These are phyloP conservation scores for Cyclostephanos tholiformis DNA, from an alignment of 108 stramenopile species.

Conservation along the genomic window DNA sequence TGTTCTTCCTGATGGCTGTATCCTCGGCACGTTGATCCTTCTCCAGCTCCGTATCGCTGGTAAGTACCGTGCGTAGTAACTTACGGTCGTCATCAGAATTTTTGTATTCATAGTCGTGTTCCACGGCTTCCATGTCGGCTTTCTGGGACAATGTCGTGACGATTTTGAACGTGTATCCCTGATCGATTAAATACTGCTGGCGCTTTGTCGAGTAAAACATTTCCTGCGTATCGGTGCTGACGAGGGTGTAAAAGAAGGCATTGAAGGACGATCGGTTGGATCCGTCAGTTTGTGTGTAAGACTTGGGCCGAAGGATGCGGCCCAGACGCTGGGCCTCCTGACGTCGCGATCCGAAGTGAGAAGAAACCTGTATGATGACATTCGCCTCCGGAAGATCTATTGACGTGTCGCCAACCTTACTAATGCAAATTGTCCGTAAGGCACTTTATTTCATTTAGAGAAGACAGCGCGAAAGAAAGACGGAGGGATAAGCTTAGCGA, in stretches of 20 bases:
- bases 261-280: slow-evolving; percentile 92
- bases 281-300: slow-evolving; percentile 88
- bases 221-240: slow-evolving; percentile 97
- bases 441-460: slow-evolving; percentile 32
- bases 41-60: slow-evolving; percentile 77
- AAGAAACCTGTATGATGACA: slow-evolving; percentile 99
- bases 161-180: slow-evolving; percentile 99
- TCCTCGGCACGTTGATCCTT: slow-evolving; percentile 87
- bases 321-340: slow-evolving; percentile 99
- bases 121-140: slow-evolving; percentile 72
- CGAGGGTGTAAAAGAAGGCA: slow-evolving; percentile 99
- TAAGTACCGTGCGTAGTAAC: slow-evolving; percentile 72
- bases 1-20: slow-evolving; percentile 89
- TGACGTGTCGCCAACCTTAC: slow-evolving; percentile 97
- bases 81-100: slow-evolving; percentile 78
- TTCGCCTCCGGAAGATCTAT: slow-evolving; percentile 99
- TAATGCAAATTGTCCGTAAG: slow-evolving; percentile 93
- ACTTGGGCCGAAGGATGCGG: slow-evolving; percentile 97
- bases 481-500: neutral
- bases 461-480: neutral
- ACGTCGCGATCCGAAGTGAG: slow-evolving; percentile 96
- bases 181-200: slow-evolving; percentile 92
- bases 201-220: slow-evolving; percentile 98
- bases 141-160: slow-evolving; percentile 85
- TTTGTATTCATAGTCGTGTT: slow-evolving; percentile 69